phyloP scores from a whole-genome alignment of 2,329 filamentous ascomycete genomes.

The Neofusicoccum kwambonambiense region DNA sequence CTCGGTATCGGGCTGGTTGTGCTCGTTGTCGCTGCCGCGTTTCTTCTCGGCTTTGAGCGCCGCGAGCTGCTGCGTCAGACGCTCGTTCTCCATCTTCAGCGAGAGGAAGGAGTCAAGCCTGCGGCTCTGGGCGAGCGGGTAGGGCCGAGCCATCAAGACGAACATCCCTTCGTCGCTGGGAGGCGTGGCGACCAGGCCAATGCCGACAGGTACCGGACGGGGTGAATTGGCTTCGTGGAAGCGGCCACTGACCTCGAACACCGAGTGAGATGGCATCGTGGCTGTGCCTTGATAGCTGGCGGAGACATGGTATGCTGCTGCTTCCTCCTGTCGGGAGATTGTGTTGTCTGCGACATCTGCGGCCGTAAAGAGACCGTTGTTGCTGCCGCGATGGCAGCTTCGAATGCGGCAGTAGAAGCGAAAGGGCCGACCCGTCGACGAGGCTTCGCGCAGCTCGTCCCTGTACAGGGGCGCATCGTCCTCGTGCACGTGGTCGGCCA shows the following conservation, averaged over 20 bases:
- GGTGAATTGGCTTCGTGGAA: neutral
- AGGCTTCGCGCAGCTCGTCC: constrained; percentile 7
- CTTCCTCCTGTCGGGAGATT: neutral
- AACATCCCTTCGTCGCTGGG: constrained; percentile 4
- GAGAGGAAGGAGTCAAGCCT: constrained; percentile 12
- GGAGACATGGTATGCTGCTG: too few relatives aligned
- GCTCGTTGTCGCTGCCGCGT: neutral
- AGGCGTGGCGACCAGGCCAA: neutral
- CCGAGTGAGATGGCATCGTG: neutral
- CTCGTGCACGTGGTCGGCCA: constrained; percentile 8
- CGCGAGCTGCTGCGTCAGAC: neutral
- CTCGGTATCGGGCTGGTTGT: neutral
- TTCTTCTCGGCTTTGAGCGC: constrained; percentile 7
- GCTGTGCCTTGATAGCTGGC: neutral
- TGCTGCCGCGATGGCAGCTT: neutral
- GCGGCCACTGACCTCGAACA: constrained; percentile 8
- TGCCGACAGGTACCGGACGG: neutral
- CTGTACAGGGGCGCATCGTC: constrained; percentile 9
- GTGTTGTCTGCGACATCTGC: neutral
- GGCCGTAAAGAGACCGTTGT: neutral
- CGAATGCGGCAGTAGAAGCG: constrained; percentile 14
- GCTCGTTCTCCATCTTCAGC: constrained; percentile 4
- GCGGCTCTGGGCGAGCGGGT: constrained; percentile 1
- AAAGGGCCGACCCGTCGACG: constrained; percentile 8
- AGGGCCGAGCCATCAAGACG: constrained; percentile 14